Conservation (phyloP, 495 filamentous ascomycete species). For the Podospora comata region DNA sequence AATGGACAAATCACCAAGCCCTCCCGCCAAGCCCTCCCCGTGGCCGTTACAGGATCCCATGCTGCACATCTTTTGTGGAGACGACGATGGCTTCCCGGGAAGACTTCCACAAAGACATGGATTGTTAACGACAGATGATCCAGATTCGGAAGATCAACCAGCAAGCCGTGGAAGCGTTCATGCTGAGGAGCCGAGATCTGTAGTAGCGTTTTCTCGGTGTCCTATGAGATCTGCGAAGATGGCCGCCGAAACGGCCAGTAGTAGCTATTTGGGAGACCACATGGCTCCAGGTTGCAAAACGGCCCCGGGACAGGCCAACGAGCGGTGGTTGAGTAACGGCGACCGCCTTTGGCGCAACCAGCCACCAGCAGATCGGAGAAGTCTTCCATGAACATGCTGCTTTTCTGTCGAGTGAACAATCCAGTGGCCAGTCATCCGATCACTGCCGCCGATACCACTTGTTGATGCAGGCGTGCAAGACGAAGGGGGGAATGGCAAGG, state of each 20-base stretch:
- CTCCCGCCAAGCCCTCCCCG: neutral
- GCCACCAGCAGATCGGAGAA: no score
- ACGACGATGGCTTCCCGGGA: slow-evolving; percentile 13
- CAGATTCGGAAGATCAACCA: slow-evolving; percentile 5
- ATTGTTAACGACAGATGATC: slow-evolving; percentile 12
- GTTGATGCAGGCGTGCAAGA: slow-evolving; percentile 21
- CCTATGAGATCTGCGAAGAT: neutral
- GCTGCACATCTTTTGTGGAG: slow-evolving; percentile 16
- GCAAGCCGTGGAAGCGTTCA: neutral
- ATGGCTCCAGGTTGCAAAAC: neutral
- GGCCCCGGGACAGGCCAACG: neutral
- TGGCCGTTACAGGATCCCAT: slow-evolving; percentile 14
- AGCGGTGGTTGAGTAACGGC: neutral
- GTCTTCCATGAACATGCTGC: neutral
- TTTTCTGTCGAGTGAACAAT: neutral
- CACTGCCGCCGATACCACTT: slow-evolving; percentile 10
- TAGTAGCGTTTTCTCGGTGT: neutral
- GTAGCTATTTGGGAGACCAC: neutral
- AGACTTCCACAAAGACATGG: slow-evolving; percentile 16
- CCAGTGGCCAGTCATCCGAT: slow-evolving; percentile 1
- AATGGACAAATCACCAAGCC: slow-evolving; percentile 1
- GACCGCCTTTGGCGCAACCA: neutral
- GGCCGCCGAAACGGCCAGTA: neutral
- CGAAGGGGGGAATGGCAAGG: slow-evolving; percentile 21
- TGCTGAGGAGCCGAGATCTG: neutral